Base-by-base conservation (phyloP, 2,329 filamentous ascomycete genomes). In the Phyllosticta citribraziliensis region DNA sequence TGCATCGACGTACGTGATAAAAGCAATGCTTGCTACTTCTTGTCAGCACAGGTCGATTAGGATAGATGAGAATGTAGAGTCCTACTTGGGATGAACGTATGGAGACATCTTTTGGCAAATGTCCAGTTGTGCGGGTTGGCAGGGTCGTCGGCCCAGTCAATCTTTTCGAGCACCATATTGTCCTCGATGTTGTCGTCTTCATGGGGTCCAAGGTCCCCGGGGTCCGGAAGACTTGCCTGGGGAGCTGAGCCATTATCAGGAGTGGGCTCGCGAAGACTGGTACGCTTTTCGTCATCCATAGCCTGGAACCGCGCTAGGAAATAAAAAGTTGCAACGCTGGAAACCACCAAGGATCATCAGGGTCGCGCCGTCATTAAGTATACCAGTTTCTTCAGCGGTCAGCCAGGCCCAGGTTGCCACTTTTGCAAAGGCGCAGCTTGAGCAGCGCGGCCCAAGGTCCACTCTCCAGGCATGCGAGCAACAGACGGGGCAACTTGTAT, bases 101-200 rank as follows among this genome's bases (percentile, higher is more conserved):
- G 60, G 52, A 62, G 55, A 14, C 22, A 73, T 71, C 91, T 91
- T 71, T 90, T 91, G 65, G 75, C 75, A 25, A 82, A 82, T 0
- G 82, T 77, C 89, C 88, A 92, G 69, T 91, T 91, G 54, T 86
- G 66, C 0, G 88, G 88, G 4, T 80, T 77, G 67, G 89, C 89
- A 0, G 85, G 85, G 71, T 92, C 89, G 63, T 88, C 82, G 0
- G 79, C 79, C 0, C 88, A 87, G 12, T 91, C 67, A 2, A 73
- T 70, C 63, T 75, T 71, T 47, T 47, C 40, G 40, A 47, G 40
- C 40, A 47, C 40, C 40, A 47, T 47, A 47, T 47, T 47, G 40
- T 47, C 40, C 40, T 17, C 12, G 4, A 19, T n/a, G 17, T 47
- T 14, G n/a, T 47, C 40, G 40, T n/a, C 14, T 12, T 19, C 12